Evolutionary conservation across 192 early-diverging fungal species (phyloP), one percentile per base, ranked within the genome.

Genomic region (Geranomyces michiganensis): DNA sequence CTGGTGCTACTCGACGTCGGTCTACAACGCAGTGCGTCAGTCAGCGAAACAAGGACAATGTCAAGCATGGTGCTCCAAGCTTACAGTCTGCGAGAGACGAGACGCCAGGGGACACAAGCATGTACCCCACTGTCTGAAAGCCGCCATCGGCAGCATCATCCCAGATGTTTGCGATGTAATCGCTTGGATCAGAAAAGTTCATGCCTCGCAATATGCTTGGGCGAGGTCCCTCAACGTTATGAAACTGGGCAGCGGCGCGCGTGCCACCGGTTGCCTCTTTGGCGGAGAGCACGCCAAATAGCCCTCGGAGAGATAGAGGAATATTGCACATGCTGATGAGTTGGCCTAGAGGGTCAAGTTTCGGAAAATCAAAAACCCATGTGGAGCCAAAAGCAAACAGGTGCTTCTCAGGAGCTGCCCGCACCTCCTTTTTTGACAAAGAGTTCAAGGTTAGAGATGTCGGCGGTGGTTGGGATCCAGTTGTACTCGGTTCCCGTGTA

Each of bases 381-480:
- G 5, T 10, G 5, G 10, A 41, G 36, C 36, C 36, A 41, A 41
- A 41, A n/a, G n/a, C n/a, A n/a, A n/a, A n/a, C n/a, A n/a, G n/a
- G n/a, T n/a, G n/a, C n/a, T n/a, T n/a, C n/a, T n/a, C n/a, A n/a
- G n/a, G n/a, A n/a, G n/a, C n/a, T n/a, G n/a, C n/a, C n/a, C 36
- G 10, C 36, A 41, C 36, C 58, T 26, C 58, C 58, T 32, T 17
- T 17, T 33, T 8, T 32, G 58, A 60, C 58, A 33, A 32, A 60
- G 26, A 7, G 6, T 33, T 60, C 17, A 17, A 60, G 24, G 31
- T 60, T 29, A 4, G 26, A 19, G 31, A 60, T 29, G 31, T 60
- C 58, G 58, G 26, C 9, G 26, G 58, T 32, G 58, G 58, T 60
- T 17, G 58, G 58, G 15, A 29, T 60, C 58, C 58, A 60, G 31